Conservation (phyloP, 805 yeast species). For the Lachancea sp. region DNA sequence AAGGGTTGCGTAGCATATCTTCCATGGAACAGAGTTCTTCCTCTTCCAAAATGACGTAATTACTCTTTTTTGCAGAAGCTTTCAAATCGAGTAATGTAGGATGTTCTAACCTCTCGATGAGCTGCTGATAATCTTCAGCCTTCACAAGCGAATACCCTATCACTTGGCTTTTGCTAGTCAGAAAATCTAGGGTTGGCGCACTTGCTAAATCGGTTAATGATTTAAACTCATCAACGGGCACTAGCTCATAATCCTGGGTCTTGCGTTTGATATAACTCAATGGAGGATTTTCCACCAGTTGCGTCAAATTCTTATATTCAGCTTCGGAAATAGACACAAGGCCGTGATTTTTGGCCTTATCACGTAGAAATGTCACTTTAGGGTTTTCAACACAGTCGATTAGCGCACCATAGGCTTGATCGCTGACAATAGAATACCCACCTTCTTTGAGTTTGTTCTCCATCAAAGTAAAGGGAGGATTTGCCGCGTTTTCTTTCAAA, state of each 20-base stretch:
- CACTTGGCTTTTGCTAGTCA: constrained; percentile 24
- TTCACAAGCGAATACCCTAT: constrained; percentile 23
- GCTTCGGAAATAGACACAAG: constrained; percentile 12
- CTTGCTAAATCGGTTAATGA: neutral
- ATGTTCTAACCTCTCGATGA: constrained; percentile 10
- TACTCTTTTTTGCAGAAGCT: constrained; percentile 11
- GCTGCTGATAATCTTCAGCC: constrained; percentile 12
- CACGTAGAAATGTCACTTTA: constrained; percentile 13
- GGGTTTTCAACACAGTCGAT: constrained; percentile 27
- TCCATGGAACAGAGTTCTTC: constrained; percentile 12
- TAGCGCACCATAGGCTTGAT: neutral
- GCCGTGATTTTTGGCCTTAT: constrained; percentile 11
- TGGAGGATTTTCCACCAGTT: constrained; percentile 11
- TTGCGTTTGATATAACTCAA: constrained; percentile 15
- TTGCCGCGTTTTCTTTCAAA: neutral
- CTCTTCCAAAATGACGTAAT: constrained; percentile 13
- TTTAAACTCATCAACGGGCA: constrained; percentile 13
- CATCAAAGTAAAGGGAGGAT: neutral
- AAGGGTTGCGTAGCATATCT: constrained; percentile 16
- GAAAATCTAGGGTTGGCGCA: constrained; percentile 22
- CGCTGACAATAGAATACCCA: neutral
- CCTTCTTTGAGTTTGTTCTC: neutral
- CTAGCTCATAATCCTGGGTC: constrained; percentile 16
- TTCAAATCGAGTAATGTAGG: constrained; percentile 10
- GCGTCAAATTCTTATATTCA: constrained; percentile 9